These are phyloP conservation scores for Phytophthora vignae DNA, from an alignment of 352 stramenopile species.

Conservation along the genomic window DNA sequence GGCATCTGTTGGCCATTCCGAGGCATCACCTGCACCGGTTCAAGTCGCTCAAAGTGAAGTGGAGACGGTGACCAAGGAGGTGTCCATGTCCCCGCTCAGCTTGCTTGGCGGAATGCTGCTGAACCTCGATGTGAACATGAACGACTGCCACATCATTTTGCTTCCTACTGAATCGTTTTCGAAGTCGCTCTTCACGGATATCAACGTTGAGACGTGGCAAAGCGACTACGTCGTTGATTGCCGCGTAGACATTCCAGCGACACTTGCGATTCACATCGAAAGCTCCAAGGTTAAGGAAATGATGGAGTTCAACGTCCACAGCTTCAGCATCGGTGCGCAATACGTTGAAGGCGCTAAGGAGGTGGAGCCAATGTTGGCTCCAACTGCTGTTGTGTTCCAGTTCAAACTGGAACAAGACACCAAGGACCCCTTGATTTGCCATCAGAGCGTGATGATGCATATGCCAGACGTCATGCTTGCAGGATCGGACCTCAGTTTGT, in stretches of 20 bases:
- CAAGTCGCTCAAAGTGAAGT: slow-evolving; percentile 45
- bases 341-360: slow-evolving; percentile 58
- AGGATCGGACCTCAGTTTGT: slow-evolving; percentile 77
- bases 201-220: slow-evolving; percentile 54
- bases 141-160: slow-evolving; percentile 65
- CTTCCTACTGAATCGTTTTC: slow-evolving; percentile 57
- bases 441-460: slow-evolving; percentile 63
- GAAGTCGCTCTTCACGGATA: slow-evolving; percentile 63
- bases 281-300: slow-evolving; percentile 57
- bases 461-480: slow-evolving; percentile 71
- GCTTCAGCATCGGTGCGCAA: slow-evolving; percentile 57
- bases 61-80: slow-evolving; percentile 42
- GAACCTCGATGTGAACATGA: slow-evolving; percentile 55
- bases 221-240: slow-evolving; percentile 61
- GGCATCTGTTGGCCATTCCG: slow-evolving; percentile 33
- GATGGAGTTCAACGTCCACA: slow-evolving; percentile 57
- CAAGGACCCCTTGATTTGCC: slow-evolving; percentile 42
- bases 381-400: slow-evolving; percentile 53
- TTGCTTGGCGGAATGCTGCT: slow-evolving; percentile 64
- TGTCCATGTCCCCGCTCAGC: slow-evolving; percentile 73
- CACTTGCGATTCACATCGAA: slow-evolving; percentile 51
- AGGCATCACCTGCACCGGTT: slow-evolving; percentile 34
- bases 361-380: slow-evolving; percentile 53
- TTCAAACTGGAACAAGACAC: slow-evolving; percentile 64
- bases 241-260: slow-evolving; percentile 59